Evolutionary conservation across 2,329 filamentous ascomycete species (phyloP).

Genomic region (Furcasterigmium furcatum): DNA sequence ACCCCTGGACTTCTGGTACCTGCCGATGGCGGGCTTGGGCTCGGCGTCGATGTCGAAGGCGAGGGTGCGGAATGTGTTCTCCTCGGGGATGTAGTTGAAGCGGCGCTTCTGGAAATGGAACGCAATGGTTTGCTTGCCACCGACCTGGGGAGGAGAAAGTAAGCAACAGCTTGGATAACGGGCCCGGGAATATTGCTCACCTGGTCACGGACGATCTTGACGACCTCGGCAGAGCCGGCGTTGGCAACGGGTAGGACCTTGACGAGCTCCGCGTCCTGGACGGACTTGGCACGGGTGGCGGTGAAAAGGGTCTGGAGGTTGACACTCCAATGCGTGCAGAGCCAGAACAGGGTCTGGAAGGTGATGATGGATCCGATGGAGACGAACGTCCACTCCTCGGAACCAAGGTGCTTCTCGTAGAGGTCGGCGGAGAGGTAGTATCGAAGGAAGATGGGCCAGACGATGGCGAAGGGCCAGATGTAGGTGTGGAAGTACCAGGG

Average conservation of each 20-base stretch:
- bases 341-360: slow-evolving; percentile 82
- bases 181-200: slow-evolving; percentile 31
- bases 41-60: slow-evolving; percentile 80
- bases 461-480: slow-evolving; percentile 85
- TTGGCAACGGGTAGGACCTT: slow-evolving; percentile 90
- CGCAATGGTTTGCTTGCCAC: slow-evolving; percentile 72
- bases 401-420: slow-evolving; percentile 88
- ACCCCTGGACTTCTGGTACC: slow-evolving; percentile 79
- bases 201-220: slow-evolving; percentile 72
- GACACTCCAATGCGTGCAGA: slow-evolving; percentile 97
- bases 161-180: background rate
- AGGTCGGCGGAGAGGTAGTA: slow-evolving; percentile 80
- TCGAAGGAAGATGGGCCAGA: slow-evolving; percentile 89
- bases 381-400: slow-evolving; percentile 97
- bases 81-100: slow-evolving; percentile 76
- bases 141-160: slow-evolving; percentile 42
- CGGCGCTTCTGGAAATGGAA: slow-evolving; percentile 98
- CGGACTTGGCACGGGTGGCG: slow-evolving; percentile 63
- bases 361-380: slow-evolving; percentile 89
- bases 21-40: slow-evolving; percentile 73
- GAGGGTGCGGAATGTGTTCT: slow-evolving; percentile 75
- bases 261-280: slow-evolving; percentile 79
- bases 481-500: slow-evolving; percentile 81
- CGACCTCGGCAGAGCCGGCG: slow-evolving; percentile 86
- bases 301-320: slow-evolving; percentile 81